A percentile compares a stretch with the other conserved stretches of the same genome.
phyloP scores from a whole-genome alignment of 495 filamentous ascomycete genomes.

The Tuber indicum region DNA sequence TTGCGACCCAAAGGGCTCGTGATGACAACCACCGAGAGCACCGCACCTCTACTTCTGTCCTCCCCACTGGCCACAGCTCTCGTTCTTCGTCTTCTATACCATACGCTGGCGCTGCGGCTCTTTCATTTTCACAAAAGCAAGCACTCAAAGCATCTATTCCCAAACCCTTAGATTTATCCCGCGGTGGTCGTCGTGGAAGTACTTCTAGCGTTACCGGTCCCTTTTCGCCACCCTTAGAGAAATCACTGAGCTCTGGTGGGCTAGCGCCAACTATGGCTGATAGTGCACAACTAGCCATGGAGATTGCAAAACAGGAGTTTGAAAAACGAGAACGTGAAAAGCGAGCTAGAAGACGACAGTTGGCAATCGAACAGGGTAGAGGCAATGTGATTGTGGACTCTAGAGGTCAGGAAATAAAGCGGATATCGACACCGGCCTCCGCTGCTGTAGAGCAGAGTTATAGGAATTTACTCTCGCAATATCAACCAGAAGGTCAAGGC shows the following conservation, averaged over 20 bases:
- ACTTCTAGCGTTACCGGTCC: constrained; percentile 15
- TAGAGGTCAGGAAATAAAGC: constrained; percentile 32
- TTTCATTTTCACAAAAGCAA: constrained; percentile 18
- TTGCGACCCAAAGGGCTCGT: constrained; percentile 8
- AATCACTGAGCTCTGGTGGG: constrained; percentile 12
- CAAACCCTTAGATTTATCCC: constrained; percentile 24
- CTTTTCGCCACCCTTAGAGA: constrained; percentile 32
- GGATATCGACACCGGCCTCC: constrained; percentile 29
- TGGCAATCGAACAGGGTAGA: constrained; percentile 26
- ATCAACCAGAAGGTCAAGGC: constrained; percentile 17
- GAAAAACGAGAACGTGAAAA: constrained; percentile 36
- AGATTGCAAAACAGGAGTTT: constrained; percentile 39
- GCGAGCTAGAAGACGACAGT: constrained; percentile 17
- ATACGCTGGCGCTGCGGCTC: constrained; percentile 14
- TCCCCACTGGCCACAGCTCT: neutral
- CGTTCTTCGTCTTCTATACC: neutral
- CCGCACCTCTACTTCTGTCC: constrained; percentile 1
- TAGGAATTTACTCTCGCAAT: constrained; percentile 7
- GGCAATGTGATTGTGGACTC: constrained; percentile 28
- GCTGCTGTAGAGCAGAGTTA: constrained; percentile 8
- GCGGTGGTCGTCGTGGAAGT: constrained; percentile 19
- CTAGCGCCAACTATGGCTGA: constrained; percentile 1
- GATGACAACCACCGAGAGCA: constrained; percentile 13
- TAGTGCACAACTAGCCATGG: constrained; percentile 26
- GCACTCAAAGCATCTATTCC: constrained; percentile 13